Evolutionary conservation across 2,329 filamentous ascomycete genomes (phyloP).

Genomic region (Ceratocystis diversiconidia): DNA sequence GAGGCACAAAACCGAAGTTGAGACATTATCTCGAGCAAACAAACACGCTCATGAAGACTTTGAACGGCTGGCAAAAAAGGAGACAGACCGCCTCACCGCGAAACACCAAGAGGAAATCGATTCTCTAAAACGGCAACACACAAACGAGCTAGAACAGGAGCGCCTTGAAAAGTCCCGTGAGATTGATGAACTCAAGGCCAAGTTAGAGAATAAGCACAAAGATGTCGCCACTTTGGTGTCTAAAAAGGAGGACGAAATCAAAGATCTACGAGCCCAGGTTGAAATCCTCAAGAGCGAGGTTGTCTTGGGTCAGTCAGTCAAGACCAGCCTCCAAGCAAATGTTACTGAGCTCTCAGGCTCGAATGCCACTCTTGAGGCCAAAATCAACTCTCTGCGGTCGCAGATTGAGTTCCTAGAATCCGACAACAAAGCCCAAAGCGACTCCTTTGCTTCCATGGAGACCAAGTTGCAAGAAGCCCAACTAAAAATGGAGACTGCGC

Average conservation of each 20-base stretch:
- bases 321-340: constrained; percentile 36
- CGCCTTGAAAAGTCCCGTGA: constrained; percentile 43
- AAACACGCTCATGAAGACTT: constrained; percentile 43
- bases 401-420: constrained; percentile 84
- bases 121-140: constrained; percentile 46
- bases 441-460: constrained; percentile 72
- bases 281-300: constrained; percentile 37
- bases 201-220: constrained; percentile 37
- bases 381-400: constrained; percentile 60
- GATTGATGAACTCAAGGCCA: constrained; percentile 47
- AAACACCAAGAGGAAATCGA: constrained; percentile 55
- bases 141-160: constrained; percentile 53
- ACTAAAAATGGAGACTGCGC: constrained; percentile 51
- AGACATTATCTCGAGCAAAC: constrained; percentile 39
- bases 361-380: constrained; percentile 55
- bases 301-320: constrained; percentile 50
- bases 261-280: constrained; percentile 31
- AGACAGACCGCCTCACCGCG: constrained; percentile 43
- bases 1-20: constrained; percentile 36
- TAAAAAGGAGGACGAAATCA: constrained; percentile 41
- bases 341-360: constrained; percentile 46
- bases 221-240: constrained; percentile 35
- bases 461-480: constrained; percentile 65
- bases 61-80: constrained; percentile 35
- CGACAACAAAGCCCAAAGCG: constrained; percentile 75